phyloP scores from a whole-genome alignment of 345 rosid species.

The Arabidopsis suecica region DNA sequence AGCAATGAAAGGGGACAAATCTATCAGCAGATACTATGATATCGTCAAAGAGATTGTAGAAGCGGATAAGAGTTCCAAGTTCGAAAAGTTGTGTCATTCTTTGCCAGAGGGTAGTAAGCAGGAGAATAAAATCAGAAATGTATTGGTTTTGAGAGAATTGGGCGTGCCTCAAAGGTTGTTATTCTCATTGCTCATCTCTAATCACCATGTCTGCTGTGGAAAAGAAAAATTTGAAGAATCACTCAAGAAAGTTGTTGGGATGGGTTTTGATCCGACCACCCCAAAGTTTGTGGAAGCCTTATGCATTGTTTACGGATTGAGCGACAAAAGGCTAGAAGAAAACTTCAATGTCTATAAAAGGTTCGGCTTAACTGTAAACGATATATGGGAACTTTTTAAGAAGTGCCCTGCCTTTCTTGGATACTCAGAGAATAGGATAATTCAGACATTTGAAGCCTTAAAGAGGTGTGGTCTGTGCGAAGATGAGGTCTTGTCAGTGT shows the following conservation, averaged over 20 bases:
- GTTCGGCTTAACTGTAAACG: conserved; percentile 42
- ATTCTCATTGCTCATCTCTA: neutral
- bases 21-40: conserved; percentile 20
- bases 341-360: neutral
- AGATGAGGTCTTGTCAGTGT: conserved; percentile 1
- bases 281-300: conserved; percentile 38
- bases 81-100: neutral
- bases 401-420: conserved; percentile 23
- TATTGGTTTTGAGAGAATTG: conserved; percentile 25
- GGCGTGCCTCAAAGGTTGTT: conserved; percentile 38
- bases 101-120: neutral
- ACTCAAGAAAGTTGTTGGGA: conserved; percentile 27
- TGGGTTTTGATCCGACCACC: conserved; percentile 42
- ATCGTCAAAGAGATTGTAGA: conserved; percentile 21
- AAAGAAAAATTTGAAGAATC: conserved; percentile 23
- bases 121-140: conserved; percentile 26
- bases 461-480: neutral
- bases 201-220: neutral
- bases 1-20: conserved; percentile 1
- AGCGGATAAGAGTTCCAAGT: neutral
- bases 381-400: conserved; percentile 32
- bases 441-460: neutral
- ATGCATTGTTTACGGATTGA: neutral
- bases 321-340: conserved; percentile 14
- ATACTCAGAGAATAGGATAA: conserved; percentile 23